These are phyloP conservation scores for Alternaria arbusti DNA, from an alignment of 2,329 filamentous ascomycete genomes.

Conservation along the genomic window DNA sequence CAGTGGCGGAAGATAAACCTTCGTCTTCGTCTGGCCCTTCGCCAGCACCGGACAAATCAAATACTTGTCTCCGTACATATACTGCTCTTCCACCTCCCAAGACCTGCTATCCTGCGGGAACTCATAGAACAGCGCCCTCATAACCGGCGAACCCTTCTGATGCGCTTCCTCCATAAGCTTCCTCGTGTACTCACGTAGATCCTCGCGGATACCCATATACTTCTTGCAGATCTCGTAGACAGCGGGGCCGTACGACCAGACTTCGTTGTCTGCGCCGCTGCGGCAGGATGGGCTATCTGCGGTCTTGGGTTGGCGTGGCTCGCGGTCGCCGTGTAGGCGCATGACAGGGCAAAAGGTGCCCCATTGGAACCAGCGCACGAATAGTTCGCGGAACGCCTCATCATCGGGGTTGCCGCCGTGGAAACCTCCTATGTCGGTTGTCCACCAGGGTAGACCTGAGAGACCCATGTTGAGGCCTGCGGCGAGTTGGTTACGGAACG, in stretches of 20 bases:
- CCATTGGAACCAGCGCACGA: conserved; percentile 74
- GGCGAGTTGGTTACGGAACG: conserved; percentile 65
- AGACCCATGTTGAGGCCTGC: conserved; percentile 72
- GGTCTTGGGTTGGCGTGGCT: conserved; percentile 60
- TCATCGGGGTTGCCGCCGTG: conserved; percentile 68
- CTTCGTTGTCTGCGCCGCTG: conserved; percentile 65
- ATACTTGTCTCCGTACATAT: conserved; percentile 69
- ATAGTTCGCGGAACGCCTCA: conserved; percentile 65
- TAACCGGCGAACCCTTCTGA: conserved; percentile 65
- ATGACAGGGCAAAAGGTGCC: conserved; percentile 71
- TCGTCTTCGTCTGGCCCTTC: conserved; percentile 53
- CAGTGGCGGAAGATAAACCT: conserved; percentile 60
- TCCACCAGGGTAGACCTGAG: conserved; percentile 71
- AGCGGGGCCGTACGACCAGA: conserved; percentile 69
- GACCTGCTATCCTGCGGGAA: conserved; percentile 62
- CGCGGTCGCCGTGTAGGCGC: conserved; percentile 69
- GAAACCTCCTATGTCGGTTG: conserved; percentile 74
- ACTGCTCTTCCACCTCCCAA: conserved; percentile 67
- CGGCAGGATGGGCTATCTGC: conserved; percentile 47
- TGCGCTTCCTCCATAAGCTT: conserved; percentile 66
- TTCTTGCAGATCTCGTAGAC: conserved; percentile 66
- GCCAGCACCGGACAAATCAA: conserved; percentile 63
- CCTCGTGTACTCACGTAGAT: conserved; percentile 64
- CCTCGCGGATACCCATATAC: conserved; percentile 65
- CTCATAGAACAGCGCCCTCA: conserved; percentile 68